Evolutionary conservation across 2,329 filamentous ascomycete species (phyloP), one percentile per base, ranked within the genome.

Genomic region (Curvularia eragrostidis): DNA sequence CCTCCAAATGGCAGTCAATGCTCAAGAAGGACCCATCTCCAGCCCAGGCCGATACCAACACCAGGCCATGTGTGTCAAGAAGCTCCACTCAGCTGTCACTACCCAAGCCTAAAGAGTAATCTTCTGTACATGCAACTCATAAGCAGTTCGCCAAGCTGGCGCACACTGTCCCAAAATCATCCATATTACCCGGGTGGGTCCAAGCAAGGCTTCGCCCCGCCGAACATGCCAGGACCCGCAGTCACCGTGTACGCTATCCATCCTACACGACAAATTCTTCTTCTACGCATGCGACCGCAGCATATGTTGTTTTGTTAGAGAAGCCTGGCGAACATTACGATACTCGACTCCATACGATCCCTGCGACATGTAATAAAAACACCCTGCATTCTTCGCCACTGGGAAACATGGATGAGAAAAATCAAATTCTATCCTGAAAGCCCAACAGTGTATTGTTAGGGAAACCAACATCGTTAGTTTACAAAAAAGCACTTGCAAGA

Each of bases 31-130:
- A 51, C n/a, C 52, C 59, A 8, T 23, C 36, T 5, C 23, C 49
- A n/a, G 30, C 12, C 38, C 58, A 58, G 39, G 48, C 32, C 36
- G 54, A 51, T 12, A 47, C 54, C 2, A 54, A 13, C 61, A 60
- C 64, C 56, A 68, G 64, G 55, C 67, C 63, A 68, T 78, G 63
- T 53, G 64, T 59, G 46, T 78, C 65, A 72, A 52, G 54, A 59
- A 75, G 56, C 62, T 79, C 50, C 67, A 76, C 63, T 68, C 75
- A 44, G 77, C 58, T 19, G 75, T 79, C 62, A 71, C 65, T 52
- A 73, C 75, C 32, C 70, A 79, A 60, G 63, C 78, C 56, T 55
- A 65, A 61, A 73, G 75, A 32, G 48, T 69, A 58, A 44, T 38
- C 28, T 28, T 21, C n/a, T 21, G 6, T 18, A 21, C 23, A 15